Evolutionary conservation across 2,329 filamentous ascomycete species (phyloP), one percentile per base, ranked within the genome.

Genomic region (Exserohilum turcica): DNA sequence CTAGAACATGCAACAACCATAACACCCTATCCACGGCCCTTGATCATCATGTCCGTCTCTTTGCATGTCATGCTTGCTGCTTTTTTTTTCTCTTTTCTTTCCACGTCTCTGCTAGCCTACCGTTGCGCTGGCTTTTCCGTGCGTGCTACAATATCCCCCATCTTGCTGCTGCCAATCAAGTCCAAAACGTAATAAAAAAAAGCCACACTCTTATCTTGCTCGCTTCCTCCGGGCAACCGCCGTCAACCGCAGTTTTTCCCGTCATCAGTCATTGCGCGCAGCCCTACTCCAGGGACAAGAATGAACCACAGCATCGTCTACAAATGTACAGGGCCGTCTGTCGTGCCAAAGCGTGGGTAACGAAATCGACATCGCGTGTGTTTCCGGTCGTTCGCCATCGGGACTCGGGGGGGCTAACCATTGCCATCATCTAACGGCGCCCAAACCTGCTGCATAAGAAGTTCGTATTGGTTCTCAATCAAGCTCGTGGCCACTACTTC

Each of bases 381-480:
- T 56, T 65, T 73, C 63, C 63, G 56, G 46, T 66, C 59, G 59
- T 64, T 72, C 63, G 64, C 56, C 53, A 58, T 67, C 60, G 63
- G 59, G 50, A 63, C 59, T 71, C 66, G 56, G 66, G 65, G 61
- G 70, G 65, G 67, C 65, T 68, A 59, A 65, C 64, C 64, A 70
- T 61, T 58, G 52, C 56, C 51, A 61, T 65, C 65, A 68, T 65
- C 65, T 92, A 96, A 89, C 91, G 91, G 81, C 92, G 90, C 82
- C 91, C 91, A 88, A 96, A 96, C 88, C 91, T 96, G 90, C 82
- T 89, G 85, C 80, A 85, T 82, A 80, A 78, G 77, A 81, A 83
- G 66, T 69, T 73, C 54, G 70, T 60, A 70, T 64, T 59, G 60
- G 59, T 67, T 72, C 64, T 88, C 47, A 59, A 53, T 56, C 45